Evolutionary conservation across 306 rosid genomes (phyloP), one percentile per base, ranked within the genome.

Genomic region (Prosopis cineraria): DNA sequence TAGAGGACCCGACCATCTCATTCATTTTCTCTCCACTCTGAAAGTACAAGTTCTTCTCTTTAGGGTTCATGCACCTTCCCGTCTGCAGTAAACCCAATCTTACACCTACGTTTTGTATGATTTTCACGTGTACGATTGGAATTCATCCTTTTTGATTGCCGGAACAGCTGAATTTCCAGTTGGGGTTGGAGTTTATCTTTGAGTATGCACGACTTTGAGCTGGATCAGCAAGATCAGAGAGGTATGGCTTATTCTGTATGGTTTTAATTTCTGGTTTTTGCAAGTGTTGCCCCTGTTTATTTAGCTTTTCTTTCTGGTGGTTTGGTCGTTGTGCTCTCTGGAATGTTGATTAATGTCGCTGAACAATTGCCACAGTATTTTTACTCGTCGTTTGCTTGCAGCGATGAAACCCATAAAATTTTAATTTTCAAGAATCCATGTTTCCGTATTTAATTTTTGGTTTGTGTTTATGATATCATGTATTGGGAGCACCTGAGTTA

Each of bases 221-320:
- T 75, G 83, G 91, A 88, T 79, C 82, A 78, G 64, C 90, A 79
- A 82, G 89, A 93, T 90, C 92, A 77, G 85, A 36, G 40, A 85
- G 88, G 97, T 91, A 56, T 33, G 40, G 36, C 47, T 70, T 74
- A 11, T 87, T 10, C 3, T 84, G 75, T 80, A 75, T 69, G 12
- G 12, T 84, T 20, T 72, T 10, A 24, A 65, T 73, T 80, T 80
- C 40, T 68, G 47, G 63, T 13, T 68, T 76, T 68, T 14, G 29
- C 45, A 20, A 25, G 69, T 64, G 40, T 10, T 76, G 34, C 66
- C 16, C 29, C 3, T 69, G 43, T 64, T 70, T 77, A 36, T 36
- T 6, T 36, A 36, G 40, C 40, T 36, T 36, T 36, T 36, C 40
- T 36, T 36, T 36, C 6, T 6, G 40, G 40, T 36, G 40, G 0